Evolutionary conservation across 163 green algal species (phyloP).

Genomic region (Scenedesmus sp.): DNA sequence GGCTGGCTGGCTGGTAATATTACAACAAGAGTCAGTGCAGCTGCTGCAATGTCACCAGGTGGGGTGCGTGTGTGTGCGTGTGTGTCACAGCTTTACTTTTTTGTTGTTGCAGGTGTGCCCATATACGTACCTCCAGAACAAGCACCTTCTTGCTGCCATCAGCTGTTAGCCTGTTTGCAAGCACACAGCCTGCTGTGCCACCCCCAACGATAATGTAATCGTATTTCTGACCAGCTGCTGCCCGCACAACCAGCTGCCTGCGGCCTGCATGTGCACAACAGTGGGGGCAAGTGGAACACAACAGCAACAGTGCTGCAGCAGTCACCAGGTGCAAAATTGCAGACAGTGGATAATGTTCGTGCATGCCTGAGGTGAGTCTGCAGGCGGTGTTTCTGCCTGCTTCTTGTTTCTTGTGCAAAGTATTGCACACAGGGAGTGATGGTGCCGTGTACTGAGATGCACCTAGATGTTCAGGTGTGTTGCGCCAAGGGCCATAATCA

Average conservation of each 20-base stretch:
- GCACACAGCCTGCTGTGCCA: slow-evolving; percentile 88
- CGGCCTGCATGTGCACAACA: neutral
- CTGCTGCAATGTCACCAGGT: neutral
- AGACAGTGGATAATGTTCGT: neutral
- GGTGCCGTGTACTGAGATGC: neutral
- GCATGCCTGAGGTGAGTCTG: neutral
- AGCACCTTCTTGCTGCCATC: slow-evolving; percentile 86
- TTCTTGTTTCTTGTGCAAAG: neutral
- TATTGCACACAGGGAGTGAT: neutral
- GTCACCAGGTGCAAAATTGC: neutral
- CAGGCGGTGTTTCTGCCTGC: neutral
- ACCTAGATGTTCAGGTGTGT: neutral
- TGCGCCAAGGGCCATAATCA: neutral
- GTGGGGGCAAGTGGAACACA: neutral
- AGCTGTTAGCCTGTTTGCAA: slow-evolving; percentile 89
- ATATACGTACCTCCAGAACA: slow-evolving; percentile 82
- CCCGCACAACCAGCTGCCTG: neutral
- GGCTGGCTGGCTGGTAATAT: neutral
- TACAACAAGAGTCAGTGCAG: neutral
- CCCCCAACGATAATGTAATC: slow-evolving; percentile 95
- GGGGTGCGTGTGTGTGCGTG: neutral
- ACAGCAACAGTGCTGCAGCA: neutral
- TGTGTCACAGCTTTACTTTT: neutral
- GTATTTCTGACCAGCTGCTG: slow-evolving; percentile 67
- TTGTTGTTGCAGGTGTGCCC: neutral